Base-by-base conservation (phyloP, 768 basidiomycete genomes). In the Boletus barrowsii region DNA sequence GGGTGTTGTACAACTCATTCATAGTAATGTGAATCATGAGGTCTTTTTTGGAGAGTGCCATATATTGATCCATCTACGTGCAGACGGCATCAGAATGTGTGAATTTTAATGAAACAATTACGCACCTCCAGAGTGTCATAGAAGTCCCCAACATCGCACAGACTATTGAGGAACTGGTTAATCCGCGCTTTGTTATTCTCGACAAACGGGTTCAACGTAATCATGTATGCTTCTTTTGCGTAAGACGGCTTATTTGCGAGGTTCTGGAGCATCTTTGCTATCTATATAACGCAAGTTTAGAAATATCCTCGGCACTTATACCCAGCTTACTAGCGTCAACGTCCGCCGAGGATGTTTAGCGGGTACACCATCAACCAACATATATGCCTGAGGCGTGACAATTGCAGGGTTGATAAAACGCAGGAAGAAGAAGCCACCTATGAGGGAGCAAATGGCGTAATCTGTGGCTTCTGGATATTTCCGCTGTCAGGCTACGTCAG, bases 261-360 rank as follows among this genome's bases (percentile, higher is more conserved):
- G 72, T 99, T 99, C 73, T 99, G 97, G 52, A 99, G 77, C 97
- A 99, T 98, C 78, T 99, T 99, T 45, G 97, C 97, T 64, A 99
- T 98, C 93, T 97, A 42, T 49, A 24, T 35, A 46, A 42, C 17
- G 53, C 46, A 22, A 15, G 51, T 54, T 37, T 52, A 55, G 14
- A 20, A 36, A 18, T 51, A 41, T 33, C 22, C 35, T 20, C 17
- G 26, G 10, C 9, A 7, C 14, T 26, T 20, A 29, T 29, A 29
- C 8, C 29, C 29, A 29, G 66, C 76, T 53, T 56, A 82, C 90
- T 69, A 99, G 78, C 11, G 97, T 99, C 67, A 99, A 77, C 10
- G 97, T 99, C 65, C 97, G 84, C 47, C 97, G 80, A 26, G 97
- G 97, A 69, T 98, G 96, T 71, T 98, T 98, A 10, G 97, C 96